phyloP scores from a whole-genome alignment of 768 basidiomycete genomes.

The Paxillus rubicundulus region DNA sequence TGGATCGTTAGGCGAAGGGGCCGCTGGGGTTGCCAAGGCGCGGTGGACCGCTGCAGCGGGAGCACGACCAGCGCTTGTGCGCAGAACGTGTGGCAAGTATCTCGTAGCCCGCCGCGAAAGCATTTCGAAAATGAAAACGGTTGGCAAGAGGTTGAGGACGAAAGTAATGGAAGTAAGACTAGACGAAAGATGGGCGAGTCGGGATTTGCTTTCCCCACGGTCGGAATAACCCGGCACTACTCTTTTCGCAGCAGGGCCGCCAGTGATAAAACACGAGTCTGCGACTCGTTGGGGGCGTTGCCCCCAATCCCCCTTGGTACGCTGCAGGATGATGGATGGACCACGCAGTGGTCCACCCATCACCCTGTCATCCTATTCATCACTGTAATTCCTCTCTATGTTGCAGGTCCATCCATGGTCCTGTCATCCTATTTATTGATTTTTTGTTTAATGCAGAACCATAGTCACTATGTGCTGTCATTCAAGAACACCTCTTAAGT shows the following conservation, averaged over 20 bases:
- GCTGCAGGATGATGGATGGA: no score
- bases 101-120: conserved; percentile 37
- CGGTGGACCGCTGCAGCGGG: conserved; percentile 26
- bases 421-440: no score
- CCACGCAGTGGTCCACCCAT: no score
- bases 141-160: not conserved
- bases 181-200: conserved; percentile 9
- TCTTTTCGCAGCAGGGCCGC: conserved; percentile 5
- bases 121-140: conserved; percentile 23
- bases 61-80: conserved; percentile 18
- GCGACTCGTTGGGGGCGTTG: no score
- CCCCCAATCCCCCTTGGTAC: no score
- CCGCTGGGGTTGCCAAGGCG: conserved; percentile 46
- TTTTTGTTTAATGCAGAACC: no score
- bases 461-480: no score
- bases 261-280: no score
- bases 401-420: no score
- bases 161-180: not conserved
- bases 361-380: no score
- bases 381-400: no score
- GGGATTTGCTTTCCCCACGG: not conserved
- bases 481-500: no score
- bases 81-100: conserved; percentile 32
- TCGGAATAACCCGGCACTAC: conserved; percentile 17
- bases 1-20: conserved; percentile 74